Conservation (phyloP, 1,284 basidiomycete genomes). For the Moniliella sp. region DNA sequence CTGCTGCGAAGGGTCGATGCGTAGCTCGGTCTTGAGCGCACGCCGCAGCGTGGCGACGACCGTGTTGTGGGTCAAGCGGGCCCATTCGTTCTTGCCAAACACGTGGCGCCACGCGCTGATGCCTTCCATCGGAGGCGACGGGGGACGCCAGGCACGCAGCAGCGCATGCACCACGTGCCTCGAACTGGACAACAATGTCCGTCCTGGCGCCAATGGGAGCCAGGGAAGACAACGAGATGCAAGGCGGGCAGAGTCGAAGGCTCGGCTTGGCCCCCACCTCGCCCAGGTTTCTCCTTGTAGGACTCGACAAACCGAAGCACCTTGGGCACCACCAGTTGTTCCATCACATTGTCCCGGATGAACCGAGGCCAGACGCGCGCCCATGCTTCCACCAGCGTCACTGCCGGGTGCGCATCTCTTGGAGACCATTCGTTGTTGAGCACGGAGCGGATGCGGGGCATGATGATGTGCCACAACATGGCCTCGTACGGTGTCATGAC, state of each 20-base stretch:
- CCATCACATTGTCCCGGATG: constrained; percentile 76
- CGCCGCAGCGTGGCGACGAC: constrained; percentile 69
- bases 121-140: no score
- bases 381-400: constrained; percentile 72
- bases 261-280: background rate
- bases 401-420: constrained; percentile 47
- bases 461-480: constrained; percentile 77
- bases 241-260: constrained; percentile 32
- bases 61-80: constrained; percentile 65
- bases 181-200: no score
- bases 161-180: no score
- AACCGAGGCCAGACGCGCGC: constrained; percentile 63
- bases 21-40: constrained; percentile 57
- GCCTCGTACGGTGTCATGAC: constrained; percentile 86
- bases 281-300: constrained; percentile 39
- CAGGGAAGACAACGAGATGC: constrained; percentile 79
- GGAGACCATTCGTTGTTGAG: constrained; percentile 66
- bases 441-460: constrained; percentile 69
- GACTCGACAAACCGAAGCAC: constrained; percentile 59
- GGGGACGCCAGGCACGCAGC: no score
- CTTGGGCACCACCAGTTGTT: constrained; percentile 83
- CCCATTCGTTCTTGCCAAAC: constrained; percentile 63
- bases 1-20: constrained; percentile 67
- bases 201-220: constrained; percentile 57
- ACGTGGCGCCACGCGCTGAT: constrained; percentile 37